Evolutionary conservation across 164 flowering plant species (phyloP).

Genomic region (Macadamia tetraphylla): DNA sequence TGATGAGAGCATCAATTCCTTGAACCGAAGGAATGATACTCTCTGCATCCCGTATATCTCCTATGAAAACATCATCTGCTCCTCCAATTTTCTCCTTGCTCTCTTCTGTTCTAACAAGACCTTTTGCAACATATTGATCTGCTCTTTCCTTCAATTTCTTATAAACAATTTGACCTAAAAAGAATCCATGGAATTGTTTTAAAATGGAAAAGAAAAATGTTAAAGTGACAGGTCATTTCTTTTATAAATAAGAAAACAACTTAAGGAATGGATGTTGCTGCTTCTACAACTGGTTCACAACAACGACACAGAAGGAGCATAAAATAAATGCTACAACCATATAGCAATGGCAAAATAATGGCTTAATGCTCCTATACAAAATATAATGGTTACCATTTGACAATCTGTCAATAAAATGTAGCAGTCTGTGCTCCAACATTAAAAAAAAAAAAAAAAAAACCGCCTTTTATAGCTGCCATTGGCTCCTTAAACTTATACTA

Average conservation of each 20-base stretch:
- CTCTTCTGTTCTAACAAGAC: slow-evolving; percentile 82
- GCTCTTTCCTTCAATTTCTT: slow-evolving; percentile 79
- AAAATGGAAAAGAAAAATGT: not conserved
- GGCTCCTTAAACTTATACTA: too few relatives aligned
- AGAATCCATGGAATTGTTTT: not conserved
- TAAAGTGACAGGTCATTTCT: not conserved
- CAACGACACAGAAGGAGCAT: too few relatives aligned
- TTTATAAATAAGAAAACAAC: not conserved
- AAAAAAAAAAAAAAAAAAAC: too few relatives aligned
- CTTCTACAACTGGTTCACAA: too few relatives aligned
- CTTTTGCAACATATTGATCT: slow-evolving; percentile 63
- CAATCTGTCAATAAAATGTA: too few relatives aligned
- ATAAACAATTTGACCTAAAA: slow-evolving; percentile 85
- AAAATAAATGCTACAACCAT: too few relatives aligned
- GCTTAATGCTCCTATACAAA: too few relatives aligned
- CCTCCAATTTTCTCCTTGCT: slow-evolving; percentile 91
- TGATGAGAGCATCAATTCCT: slow-evolving; percentile 82
- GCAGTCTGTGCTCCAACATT: too few relatives aligned
- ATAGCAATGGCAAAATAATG: too few relatives aligned
- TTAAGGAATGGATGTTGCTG: too few relatives aligned
- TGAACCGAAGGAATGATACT: slow-evolving; percentile 67
- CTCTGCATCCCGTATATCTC: slow-evolving; percentile 67
- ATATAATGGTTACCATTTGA: too few relatives aligned
- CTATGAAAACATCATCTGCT: slow-evolving; percentile 79
- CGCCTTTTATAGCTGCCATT: too few relatives aligned